These are phyloP conservation scores for Tuber brumale DNA, from an alignment of 495 filamentous ascomycete genomes.

Conservation along the genomic window DNA sequence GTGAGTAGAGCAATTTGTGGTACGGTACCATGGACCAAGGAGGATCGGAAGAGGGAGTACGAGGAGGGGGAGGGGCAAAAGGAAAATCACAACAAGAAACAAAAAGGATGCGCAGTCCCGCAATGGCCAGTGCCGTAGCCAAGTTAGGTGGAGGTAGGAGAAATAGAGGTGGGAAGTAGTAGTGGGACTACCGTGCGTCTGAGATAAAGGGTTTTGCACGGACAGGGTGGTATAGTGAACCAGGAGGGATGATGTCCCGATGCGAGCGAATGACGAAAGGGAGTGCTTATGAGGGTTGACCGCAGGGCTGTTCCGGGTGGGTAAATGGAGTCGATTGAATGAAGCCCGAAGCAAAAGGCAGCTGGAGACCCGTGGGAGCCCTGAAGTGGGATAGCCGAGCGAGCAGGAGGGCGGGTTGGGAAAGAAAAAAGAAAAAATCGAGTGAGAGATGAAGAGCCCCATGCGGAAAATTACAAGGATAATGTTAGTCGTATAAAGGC, in stretches of 20 bases:
- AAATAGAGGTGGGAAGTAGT: neutral
- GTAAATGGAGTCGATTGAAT: neutral
- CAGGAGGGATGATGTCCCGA: neutral
- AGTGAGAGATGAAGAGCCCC: neutral
- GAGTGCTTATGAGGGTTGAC: neutral
- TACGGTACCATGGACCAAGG: neutral
- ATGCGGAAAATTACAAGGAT: neutral
- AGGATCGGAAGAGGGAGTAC: slow-evolving; percentile 3
- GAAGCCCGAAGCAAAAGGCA: slow-evolving; percentile 3
- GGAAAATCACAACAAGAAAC: neutral
- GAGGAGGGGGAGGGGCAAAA: neutral
- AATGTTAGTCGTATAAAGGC: neutral
- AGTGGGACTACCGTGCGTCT: neutral
- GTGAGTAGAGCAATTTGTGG: slow-evolving; percentile 3
- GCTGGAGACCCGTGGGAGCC: slow-evolving; percentile 3
- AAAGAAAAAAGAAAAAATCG: neutral
- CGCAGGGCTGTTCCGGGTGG: neutral
- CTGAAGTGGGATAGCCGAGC: neutral
- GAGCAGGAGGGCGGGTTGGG: neutral
- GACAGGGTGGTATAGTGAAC: neutral
- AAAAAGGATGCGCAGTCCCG: neutral
- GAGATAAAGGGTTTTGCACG: neutral
- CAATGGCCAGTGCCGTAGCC: neutral
- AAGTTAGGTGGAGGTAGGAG: neutral
- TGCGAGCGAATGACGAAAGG: neutral